Evolutionary conservation across 306 rosid species (phyloP), one percentile per base, ranked within the genome.

Genomic region (Aeschynomene evenia): DNA sequence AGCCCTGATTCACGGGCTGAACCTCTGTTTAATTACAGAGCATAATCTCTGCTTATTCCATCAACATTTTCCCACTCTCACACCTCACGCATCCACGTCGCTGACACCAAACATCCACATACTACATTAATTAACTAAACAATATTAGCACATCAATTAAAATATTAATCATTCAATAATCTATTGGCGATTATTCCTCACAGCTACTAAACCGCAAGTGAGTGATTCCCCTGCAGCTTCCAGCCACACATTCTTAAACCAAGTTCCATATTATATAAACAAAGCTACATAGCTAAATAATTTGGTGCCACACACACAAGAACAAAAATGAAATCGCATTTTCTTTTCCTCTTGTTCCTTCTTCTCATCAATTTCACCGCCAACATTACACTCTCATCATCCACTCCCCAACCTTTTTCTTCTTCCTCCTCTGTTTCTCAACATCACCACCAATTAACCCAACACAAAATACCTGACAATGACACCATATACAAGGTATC

Each of bases 401-500:
- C 34, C 24, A 70, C 9, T 49, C 66, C 82, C 39, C 64, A 68
- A 52, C 45, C 4, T 9, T 7, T n/a, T 39, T 9, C 45, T 39
- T 19, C 71, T 19, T 19, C 65, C 4, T 52, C 69, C 9, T 54
- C 42, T 7, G 20, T 23, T 43, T 10, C 73, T 19, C 49, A 48
- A 49, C 6, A 70, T 5, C 2, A 59, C 20, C 59, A 72, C 23
- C 65, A 78, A 77, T 49, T 64, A 19, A 62, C 21, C 12, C 80
- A 71, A 1, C 59, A 46, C 34, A 84, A 67, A 48, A 78, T 7
- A 9, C 68, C 79, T 11, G 82, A 86, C 75, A 88, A 88, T 24
- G 85, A 88, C 8, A 90, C 97, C 63, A 76, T 90, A 51, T 82
- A 78, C 76, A 62, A 26, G 18, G 67, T 87, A 1, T 90, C 98